A percentile compares a stretch with the other conserved stretches of the same genome.
These are phyloP conservation scores for Xylariaceae sp. DNA, from an alignment of 2,329 filamentous ascomycete genomes.

Conservation along the genomic window DNA sequence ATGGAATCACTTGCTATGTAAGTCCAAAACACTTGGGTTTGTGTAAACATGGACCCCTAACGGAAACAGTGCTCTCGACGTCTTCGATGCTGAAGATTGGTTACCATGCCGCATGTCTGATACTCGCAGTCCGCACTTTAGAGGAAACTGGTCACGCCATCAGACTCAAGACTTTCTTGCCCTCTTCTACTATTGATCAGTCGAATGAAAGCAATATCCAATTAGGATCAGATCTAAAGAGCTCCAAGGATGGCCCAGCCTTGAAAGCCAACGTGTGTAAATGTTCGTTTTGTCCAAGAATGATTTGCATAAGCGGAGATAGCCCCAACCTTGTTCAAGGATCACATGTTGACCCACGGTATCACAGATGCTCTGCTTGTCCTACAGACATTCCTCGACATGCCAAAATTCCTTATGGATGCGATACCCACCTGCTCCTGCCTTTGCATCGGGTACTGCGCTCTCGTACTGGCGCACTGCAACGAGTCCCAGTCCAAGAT, in stretches of 20 bases:
- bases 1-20: slow-evolving; percentile 31
- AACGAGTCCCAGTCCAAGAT: slow-evolving; percentile 26
- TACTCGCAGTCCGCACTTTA: slow-evolving; percentile 25
- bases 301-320: too few species aligned
- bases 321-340: too few species aligned
- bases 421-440: slow-evolving; percentile 24
- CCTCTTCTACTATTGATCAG: slow-evolving; percentile 11
- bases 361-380: slow-evolving; percentile 26
- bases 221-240: slow-evolving; percentile 1
- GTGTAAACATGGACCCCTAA: slow-evolving; percentile 1
- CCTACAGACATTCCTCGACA: slow-evolving; percentile 28
- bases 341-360: slow-evolving; percentile 14
- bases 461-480: slow-evolving; percentile 28
- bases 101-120: slow-evolving; percentile 30
- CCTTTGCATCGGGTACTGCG: slow-evolving; percentile 30
- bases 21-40: slow-evolving; percentile 2
- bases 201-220: not conserved
- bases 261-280: slow-evolving; percentile 16
- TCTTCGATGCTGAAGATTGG: slow-evolving; percentile 30
- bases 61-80: slow-evolving; percentile 24
- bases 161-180: slow-evolving; percentile 23
- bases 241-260: slow-evolving; percentile 8
- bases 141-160: slow-evolving; percentile 27
- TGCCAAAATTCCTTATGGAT: slow-evolving; percentile 27
- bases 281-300: too few species aligned